phyloP scores from a whole-genome alignment of 768 basidiomycete genomes.

The Clavulina sp. region DNA sequence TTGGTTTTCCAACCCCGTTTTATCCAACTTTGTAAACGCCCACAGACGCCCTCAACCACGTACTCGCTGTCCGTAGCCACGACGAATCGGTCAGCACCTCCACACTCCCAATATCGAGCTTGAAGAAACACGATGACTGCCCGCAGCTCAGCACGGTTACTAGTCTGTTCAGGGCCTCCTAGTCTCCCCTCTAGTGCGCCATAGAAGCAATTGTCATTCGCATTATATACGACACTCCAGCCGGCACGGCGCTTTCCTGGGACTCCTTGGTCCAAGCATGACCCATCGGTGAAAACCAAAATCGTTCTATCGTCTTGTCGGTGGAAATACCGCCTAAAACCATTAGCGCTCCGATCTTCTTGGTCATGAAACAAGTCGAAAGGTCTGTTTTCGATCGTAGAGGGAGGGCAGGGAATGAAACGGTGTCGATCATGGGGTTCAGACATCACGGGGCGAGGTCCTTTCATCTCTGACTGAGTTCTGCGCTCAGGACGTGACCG shows the following conservation, averaged over 20 bases:
- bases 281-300: slow-evolving; percentile 8
- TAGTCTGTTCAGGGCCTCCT: slow-evolving; percentile 16
- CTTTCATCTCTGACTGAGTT: no score
- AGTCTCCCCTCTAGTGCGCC: slow-evolving; percentile 1
- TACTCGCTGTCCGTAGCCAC: slow-evolving; percentile 21
- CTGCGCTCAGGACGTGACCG: no score
- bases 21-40: slow-evolving; percentile 15
- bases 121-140: slow-evolving; percentile 17
- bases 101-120: slow-evolving; percentile 16
- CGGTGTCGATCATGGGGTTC: no score
- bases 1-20: slow-evolving; percentile 14
- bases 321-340: no score
- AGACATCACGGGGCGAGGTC: no score
- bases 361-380: no score
- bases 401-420: no score
- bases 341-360: no score
- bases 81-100: slow-evolving; percentile 19
- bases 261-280: not conserved
- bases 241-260: slow-evolving; percentile 2
- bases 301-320: no score
- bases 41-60: slow-evolving; percentile 16
- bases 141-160: slow-evolving; percentile 23
- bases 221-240: slow-evolving; percentile 2
- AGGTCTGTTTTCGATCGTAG: no score
- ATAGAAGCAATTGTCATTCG: not conserved